Percentiles rank a stretch among this genome's conserved stretches.
phyloP scores from a whole-genome alignment of 129 eudicot genomes.

The Heracleum sosnowskyi region DNA sequence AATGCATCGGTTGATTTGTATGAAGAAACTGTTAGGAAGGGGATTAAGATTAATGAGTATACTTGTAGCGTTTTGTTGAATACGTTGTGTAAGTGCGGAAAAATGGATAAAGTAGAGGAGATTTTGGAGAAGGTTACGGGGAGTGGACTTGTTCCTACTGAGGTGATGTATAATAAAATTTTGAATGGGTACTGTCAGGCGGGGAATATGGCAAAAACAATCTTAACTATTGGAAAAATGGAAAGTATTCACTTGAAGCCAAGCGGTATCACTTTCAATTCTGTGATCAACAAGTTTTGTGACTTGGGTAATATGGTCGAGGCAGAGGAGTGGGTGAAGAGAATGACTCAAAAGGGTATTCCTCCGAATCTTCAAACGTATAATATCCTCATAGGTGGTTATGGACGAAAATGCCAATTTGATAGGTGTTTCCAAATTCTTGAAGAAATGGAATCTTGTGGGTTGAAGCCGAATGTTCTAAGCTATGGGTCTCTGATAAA shows the following conservation, averaged over 20 bases:
- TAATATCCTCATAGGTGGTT: slow-evolving; percentile 21
- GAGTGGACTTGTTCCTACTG: slow-evolving; percentile 15
- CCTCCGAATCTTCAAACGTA: slow-evolving; percentile 14
- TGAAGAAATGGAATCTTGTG: slow-evolving; percentile 19
- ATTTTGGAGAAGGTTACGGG: slow-evolving; percentile 8
- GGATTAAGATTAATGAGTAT: slow-evolving; percentile 3
- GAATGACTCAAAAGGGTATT: slow-evolving; percentile 15
- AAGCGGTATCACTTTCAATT: slow-evolving; percentile 15
- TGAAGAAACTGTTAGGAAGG: slow-evolving; percentile 3
- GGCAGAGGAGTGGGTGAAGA: slow-evolving; percentile 23
- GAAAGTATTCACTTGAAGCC: slow-evolving; percentile 14
- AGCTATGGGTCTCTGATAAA: no score
- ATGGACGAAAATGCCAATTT: slow-evolving; percentile 17
- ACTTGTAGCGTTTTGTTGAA: slow-evolving; percentile 20
- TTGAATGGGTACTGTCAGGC: slow-evolving; percentile 19
- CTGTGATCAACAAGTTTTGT: slow-evolving; percentile 14
- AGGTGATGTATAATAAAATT: slow-evolving; percentile 17
- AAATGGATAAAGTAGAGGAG: slow-evolving; percentile 15
- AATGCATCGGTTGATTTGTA: slow-evolving; percentile 3
- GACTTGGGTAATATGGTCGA: slow-evolving; percentile 6
- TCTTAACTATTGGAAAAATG: slow-evolving; percentile 13
- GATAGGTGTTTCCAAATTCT: slow-evolving; percentile 21
- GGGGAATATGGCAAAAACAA: slow-evolving; percentile 10
- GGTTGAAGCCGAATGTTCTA: slow-evolving; percentile 16
- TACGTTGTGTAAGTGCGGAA: slow-evolving; percentile 19